Base-by-base conservation (phyloP, 371 early-diverging fungal species). In the Mycotypha africana region DNA sequence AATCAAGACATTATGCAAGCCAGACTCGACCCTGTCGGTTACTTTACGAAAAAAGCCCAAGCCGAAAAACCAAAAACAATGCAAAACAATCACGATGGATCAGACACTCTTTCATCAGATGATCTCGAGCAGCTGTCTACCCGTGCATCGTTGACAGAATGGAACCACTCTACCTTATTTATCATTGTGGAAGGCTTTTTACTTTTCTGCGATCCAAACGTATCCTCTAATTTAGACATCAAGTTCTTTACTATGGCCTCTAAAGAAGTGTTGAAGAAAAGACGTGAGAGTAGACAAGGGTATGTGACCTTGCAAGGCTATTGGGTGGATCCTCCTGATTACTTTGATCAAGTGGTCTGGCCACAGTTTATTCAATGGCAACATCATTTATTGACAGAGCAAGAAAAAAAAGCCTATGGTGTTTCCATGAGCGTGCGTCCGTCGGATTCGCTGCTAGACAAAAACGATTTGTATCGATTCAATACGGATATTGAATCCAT, bases 151-250 rank as follows among this genome's bases (percentile, higher is more conserved):
- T 24, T 41, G n/a, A 28, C 30, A 14, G 9, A 47, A 10, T 16
- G 36, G 14, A 33, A 58, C 17, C 28, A 49, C 4, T 24, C 53
- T 14, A 44, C 58, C 32, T 53, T 32, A 2, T 76, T 84, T 55
- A 56, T 88, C 4, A 65, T 93, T 19, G 79, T 91, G 2, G 94
- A 93, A 54, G 94, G 94, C 16, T 90, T 93, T 47, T 67, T 93
- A 46, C 75, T 91, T 28, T 90, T 65, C 47, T 64, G 62, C 41
- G 57, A 76, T 41, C 47, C 51, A 3, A 56, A 51, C 11, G 51
- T 85, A 2, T 53, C 72, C 4, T 49, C 60, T 0, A 59, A 69
- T 1, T 65, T 88, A 11, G 85, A 91, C 40, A 54, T 72, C n/a
- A 74, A 78, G 19, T 42, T 89, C 23, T 84, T 84, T 43, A 48